Conservation (phyloP, 2,329 filamentous ascomycete genomes). For the Metarhizium robertsii region DNA sequence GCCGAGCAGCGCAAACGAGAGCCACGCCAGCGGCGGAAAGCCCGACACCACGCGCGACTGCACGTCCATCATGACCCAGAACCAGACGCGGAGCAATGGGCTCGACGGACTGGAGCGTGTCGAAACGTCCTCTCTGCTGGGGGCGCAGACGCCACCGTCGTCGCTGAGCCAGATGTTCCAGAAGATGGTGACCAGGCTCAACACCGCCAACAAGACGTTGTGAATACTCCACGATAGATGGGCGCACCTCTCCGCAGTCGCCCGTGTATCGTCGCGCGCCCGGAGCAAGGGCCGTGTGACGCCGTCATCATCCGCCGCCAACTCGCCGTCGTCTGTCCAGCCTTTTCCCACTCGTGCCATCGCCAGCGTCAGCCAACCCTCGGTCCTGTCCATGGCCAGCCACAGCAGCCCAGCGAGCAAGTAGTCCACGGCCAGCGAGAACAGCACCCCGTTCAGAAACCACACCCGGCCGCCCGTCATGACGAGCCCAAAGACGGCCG, state of each 20-base stretch:
- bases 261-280: neutral
- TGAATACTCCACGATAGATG: constrained; percentile 30
- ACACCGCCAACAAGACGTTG: constrained; percentile 24
- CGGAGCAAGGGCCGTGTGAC: constrained; percentile 23
- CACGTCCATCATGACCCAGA: constrained; percentile 21
- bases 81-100: constrained; percentile 29
- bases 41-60: constrained; percentile 22
- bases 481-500: constrained; percentile 20
- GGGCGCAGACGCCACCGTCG: constrained; percentile 25
- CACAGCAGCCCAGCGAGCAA: constrained; percentile 33
- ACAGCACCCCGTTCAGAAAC: constrained; percentile 34
- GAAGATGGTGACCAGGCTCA: constrained; percentile 29
- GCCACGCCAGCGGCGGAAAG: constrained; percentile 36
- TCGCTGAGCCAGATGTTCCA: constrained; percentile 39
- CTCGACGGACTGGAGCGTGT: constrained; percentile 8
- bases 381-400: constrained; percentile 25
- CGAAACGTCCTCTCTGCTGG: neutral
- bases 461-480: constrained; percentile 25
- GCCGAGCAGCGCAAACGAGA: constrained; percentile 35
- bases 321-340: neutral
- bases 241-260: neutral
- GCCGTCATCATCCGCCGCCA: constrained; percentile 8
- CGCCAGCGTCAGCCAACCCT: constrained; percentile 19
- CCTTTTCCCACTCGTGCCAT: constrained; percentile 12
- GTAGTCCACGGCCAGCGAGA: constrained; percentile 35